phyloP scores from a whole-genome alignment of 1,284 basidiomycete genomes.

The Sanghuangporus sanghuang region DNA sequence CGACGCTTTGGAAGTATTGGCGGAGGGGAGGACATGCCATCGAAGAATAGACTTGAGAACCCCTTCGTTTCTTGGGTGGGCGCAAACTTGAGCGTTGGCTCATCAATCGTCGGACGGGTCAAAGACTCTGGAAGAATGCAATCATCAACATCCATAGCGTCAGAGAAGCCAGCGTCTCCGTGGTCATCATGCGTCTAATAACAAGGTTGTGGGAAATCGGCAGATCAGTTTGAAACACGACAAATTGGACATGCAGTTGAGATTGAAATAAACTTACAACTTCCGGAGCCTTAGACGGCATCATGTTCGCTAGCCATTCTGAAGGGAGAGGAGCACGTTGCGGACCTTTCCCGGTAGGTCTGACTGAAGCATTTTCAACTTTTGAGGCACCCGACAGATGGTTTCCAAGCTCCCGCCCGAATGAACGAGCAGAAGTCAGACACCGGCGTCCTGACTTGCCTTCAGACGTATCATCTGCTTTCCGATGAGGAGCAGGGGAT shows the following conservation, averaged over 20 bases:
- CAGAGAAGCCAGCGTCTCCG: background rate
- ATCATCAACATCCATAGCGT: conserved; percentile 27
- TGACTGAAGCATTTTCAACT: conserved; percentile 33
- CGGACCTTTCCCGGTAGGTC: conserved; percentile 37
- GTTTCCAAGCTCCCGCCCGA: conserved; percentile 69
- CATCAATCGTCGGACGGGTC: conserved; percentile 27
- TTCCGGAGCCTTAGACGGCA: background rate
- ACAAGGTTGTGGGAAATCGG: conserved; percentile 1
- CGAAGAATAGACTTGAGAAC: conserved; percentile 60
- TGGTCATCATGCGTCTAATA: conserved; percentile 1
- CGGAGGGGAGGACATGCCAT: conserved; percentile 43
- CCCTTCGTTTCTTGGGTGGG: conserved; percentile 46
- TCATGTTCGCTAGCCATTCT: conserved; percentile 47
- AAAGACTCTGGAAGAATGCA: conserved; percentile 26
- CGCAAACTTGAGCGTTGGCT: conserved; percentile 28
- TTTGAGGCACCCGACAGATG: conserved; percentile 27
- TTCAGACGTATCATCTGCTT: conserved; percentile 2
- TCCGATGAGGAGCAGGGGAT: conserved; percentile 52
- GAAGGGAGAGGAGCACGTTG: conserved; percentile 56
- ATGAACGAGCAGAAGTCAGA: conserved; percentile 56
- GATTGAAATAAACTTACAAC: conserved; percentile 26
- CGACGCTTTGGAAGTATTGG: conserved; percentile 58
- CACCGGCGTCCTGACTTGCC: conserved; percentile 38
- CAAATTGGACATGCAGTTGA: background rate
- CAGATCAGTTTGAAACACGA: background rate